These are phyloP conservation scores for Acanthamoeba culbertsoni DNA, from an alignment of 208 protist genomes.

Conservation along the genomic window DNA sequence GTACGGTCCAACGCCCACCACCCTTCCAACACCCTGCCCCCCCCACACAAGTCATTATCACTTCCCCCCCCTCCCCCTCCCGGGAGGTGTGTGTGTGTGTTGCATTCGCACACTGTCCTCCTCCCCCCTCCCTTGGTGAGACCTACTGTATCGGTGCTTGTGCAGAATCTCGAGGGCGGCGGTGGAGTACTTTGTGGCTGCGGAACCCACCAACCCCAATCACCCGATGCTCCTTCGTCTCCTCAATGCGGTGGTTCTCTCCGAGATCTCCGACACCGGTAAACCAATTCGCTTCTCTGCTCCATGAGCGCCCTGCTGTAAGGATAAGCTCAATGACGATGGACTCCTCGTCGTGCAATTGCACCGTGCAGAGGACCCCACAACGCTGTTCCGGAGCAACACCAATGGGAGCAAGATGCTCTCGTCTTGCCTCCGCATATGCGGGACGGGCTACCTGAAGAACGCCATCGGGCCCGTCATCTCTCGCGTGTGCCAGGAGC, in stretches of 20 bases:
- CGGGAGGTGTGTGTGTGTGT: too few species aligned
- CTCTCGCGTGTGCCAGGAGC: neutral
- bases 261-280: neutral
- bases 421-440: neutral
- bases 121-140: too few species aligned
- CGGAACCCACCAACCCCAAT: neutral
- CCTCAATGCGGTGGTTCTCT: neutral
- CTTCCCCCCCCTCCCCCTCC: too few species aligned
- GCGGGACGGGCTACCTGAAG: neutral
- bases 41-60: neutral
- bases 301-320: neutral
- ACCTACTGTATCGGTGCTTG: neutral
- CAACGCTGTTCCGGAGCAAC: slow-evolving; percentile 46
- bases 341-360: neutral
- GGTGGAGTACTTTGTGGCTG: neutral
- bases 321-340: neutral
- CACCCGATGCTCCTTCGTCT: slow-evolving; percentile 1
- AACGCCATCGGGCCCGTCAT: neutral
- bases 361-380: neutral
- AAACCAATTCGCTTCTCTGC: neutral
- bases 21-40: neutral
- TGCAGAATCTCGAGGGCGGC: neutral
- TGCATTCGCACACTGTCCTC: too few species aligned
- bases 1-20: neutral
- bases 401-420: slow-evolving; percentile 16